These are phyloP conservation scores for Fusarium coicis DNA, from an alignment of 2,329 filamentous ascomycete species.

Conservation along the genomic window DNA sequence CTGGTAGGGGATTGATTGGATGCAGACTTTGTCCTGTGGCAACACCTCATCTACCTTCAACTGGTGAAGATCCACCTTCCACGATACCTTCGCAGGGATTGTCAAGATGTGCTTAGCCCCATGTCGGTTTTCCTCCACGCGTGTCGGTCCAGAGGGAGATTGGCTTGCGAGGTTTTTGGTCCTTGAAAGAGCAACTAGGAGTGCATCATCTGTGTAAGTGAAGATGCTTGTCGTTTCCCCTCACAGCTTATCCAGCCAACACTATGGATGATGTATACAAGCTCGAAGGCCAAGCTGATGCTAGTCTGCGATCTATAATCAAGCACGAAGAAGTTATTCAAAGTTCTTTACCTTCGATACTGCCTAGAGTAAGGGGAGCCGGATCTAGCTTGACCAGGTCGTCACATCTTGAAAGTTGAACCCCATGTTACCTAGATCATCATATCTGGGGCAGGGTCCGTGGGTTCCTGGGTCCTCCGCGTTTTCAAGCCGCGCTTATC, in stretches of 20 bases:
- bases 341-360: not conserved
- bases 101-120: constrained; percentile 24
- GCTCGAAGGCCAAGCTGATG: constrained; percentile 2
- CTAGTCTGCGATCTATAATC: not conserved
- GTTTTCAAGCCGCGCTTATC: constrained; percentile 40
- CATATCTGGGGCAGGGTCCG: constrained; percentile 36
- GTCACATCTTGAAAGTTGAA: constrained; percentile 20
- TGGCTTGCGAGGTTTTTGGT: constrained; percentile 4
- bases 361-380: constrained; percentile 4
- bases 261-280: constrained; percentile 6
- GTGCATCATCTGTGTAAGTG: constrained; percentile 11
- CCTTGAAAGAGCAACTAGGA: not conserved
- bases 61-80: constrained; percentile 38
- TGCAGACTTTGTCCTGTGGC: not conserved
- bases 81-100: constrained; percentile 22
- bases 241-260: constrained; percentile 13
- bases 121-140: constrained; percentile 4
- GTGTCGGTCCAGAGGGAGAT: constrained; percentile 29
- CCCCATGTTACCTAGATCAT: constrained; percentile 16
- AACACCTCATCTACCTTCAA: constrained; percentile 30
- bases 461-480: constrained; percentile 41
- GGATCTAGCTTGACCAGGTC: constrained; percentile 19
- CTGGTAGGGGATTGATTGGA: constrained; percentile 32
- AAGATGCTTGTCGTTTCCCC: constrained; percentile 28
- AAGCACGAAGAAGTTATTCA: not conserved